Base-by-base conservation (phyloP, 208 protist genomes). In the Acanthamoeba royreba region DNA sequence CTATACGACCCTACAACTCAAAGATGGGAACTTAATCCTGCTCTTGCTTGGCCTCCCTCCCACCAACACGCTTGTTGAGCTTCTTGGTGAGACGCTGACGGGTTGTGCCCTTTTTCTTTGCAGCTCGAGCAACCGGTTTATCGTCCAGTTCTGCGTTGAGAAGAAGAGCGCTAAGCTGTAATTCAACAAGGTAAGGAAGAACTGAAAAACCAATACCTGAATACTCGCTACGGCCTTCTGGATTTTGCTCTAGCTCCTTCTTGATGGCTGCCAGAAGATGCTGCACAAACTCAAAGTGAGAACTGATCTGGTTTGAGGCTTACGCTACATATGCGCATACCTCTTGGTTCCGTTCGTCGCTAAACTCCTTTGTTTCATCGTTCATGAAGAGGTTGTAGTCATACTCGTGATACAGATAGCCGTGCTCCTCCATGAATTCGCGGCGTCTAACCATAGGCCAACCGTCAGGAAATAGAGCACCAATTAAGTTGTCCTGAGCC, bases 31-130 rank as follows among this genome's bases (percentile, higher is more conserved):
- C n/a, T n/a, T n/a, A n/a, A n/a, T 61, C 53, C 53, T 61, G 15
- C 25, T 83, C 25, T 5, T 83, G 9, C 43, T 43, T 83, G 28
- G 43, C 72, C 43, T 83, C 43, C 74, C 79, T 55, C 2, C 46
- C 49, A 31, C 79, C 79, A 17, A 45, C 42, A 4, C 79, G 22
- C 42, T 77, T 77, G 63, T 77, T 77, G 63, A 87, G 28, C 15
- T 58, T 58, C 79, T 87, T 87, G 79, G 19, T 87, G 49, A 87
- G 79, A 31, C 79, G 79, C 35, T 49, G 42, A 17, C 79, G 79
- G 43, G 79, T 87, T n/a, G 79, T 87, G 43, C 79, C 79, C 79
- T 87, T 87, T 35, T 87, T 87, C 79, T 87, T 87, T n/a, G 43
- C 31, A 15, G 13, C 79, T 4, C 49, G 79, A 38, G 38, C 42